These are phyloP conservation scores for Poteriospumella lacustris DNA, from an alignment of 108 stramenopile species.

Conservation along the genomic window DNA sequence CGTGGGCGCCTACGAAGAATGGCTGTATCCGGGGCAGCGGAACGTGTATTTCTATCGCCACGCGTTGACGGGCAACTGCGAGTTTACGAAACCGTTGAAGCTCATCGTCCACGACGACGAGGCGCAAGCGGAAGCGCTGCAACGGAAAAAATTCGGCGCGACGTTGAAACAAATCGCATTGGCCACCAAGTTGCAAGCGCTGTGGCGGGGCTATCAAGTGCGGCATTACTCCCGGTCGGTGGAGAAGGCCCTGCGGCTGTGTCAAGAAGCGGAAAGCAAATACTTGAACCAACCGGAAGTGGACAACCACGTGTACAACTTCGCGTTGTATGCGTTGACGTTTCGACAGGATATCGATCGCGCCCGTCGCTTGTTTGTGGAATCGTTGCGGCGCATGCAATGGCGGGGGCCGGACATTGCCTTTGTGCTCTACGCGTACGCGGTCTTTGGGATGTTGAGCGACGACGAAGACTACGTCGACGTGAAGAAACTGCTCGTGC, in stretches of 20 bases:
- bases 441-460: background rate
- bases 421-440: conserved; percentile 15
- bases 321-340: background rate
- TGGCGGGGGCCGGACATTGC: conserved; percentile 21
- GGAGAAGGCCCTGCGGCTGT: background rate
- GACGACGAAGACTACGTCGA: conserved; percentile 1
- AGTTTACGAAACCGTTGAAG: conserved; percentile 10
- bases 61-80: background rate
- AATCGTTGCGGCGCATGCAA: conserved; percentile 12
- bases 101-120: background rate
- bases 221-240: background rate
- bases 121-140: no score
- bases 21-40: background rate
- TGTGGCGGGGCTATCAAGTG: conserved; percentile 6
- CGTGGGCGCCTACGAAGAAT: conserved; percentile 12
- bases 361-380: background rate
- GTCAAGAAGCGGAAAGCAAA: background rate
- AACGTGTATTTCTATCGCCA: conserved; percentile 17
- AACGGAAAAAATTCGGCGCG: background rate
- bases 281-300: conserved; percentile 1
- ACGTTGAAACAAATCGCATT: conserved; percentile 4
- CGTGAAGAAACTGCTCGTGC: background rate
- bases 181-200: conserved; percentile 10
- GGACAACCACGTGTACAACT: conserved; percentile 13
- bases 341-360: background rate